Base-by-base conservation (phyloP, 495 filamentous ascomycete genomes). In the Astrothelium subdiscretum region DNA sequence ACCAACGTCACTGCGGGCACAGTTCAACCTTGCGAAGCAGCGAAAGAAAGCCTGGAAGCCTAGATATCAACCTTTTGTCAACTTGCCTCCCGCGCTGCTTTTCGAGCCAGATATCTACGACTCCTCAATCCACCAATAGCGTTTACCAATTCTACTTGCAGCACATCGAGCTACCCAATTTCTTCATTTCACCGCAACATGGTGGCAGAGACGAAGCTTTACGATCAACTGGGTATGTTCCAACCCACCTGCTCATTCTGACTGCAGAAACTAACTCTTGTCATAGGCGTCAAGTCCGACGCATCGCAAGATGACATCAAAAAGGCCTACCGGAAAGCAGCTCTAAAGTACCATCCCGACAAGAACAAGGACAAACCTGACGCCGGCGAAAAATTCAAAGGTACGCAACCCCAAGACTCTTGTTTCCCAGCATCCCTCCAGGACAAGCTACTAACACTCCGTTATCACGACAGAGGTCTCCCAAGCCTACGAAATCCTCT, bases 401-500 rank as follows among this genome's bases (percentile, higher is more conserved):
- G 88, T 89, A 85, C 76, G 83, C 22, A 48, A 10, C 12, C n/a
- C 5, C 43, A 15, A 48, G 5, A 15, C 43, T 48, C 43, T 65
- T 60, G 42, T 57, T 57, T 66, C 32, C 27, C 32, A 48, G 8
- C 60, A 62, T 62, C 48, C 43, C 29, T 51, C 51, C 44, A 20
- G 24, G 18, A 31, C 58, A 32, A 26, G 11, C 22, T 40, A 38
- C 32, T 22, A 59, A 24, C 32, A n/a, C 64, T 70, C 68, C 65
- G 71, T 51, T 60, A 15, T 58, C 26, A 38, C 58, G n/a, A 54
- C 31, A 79, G 92, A 97, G 68, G 85, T 90, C 58, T 95, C 90
- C 1, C 92, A 97, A 76, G 94, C 94, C 52, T 98, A 96, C 77
- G 94, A 98, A 78, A 92, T 98, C 69, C 85, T 98, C 12, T 92